phyloP scores from a whole-genome alignment of 2,329 filamentous ascomycete species.

The Penicillium verrucosum region DNA sequence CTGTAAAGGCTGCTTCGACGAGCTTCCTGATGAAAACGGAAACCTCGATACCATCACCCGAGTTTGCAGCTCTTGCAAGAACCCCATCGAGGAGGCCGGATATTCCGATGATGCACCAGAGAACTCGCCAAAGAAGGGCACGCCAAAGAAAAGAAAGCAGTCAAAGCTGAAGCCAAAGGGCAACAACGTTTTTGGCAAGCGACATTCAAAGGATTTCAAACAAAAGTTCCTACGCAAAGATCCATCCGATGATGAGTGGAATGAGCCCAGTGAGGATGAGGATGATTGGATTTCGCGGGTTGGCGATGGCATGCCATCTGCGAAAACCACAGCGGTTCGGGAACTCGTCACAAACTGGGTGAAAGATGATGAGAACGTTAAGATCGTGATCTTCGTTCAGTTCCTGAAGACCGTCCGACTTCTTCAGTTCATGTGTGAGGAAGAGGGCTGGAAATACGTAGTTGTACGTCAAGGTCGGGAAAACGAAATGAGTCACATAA shows the following conservation, averaged over 20 bases:
- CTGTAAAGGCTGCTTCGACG: conserved; percentile 49
- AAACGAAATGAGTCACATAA: not conserved
- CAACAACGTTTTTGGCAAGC: not conserved
- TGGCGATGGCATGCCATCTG: conserved; percentile 26
- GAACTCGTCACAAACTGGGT: not conserved
- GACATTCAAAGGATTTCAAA: not conserved
- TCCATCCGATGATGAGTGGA: conserved; percentile 1
- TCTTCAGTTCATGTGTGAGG: conserved; percentile 48
- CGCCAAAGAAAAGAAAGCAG: not conserved
- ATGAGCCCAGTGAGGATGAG: conserved; percentile 22
- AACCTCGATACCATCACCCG: conserved; percentile 27
- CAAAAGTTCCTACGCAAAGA: not conserved
- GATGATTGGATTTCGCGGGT: conserved; percentile 28
- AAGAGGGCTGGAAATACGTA: conserved; percentile 32
- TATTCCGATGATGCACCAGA: not conserved
- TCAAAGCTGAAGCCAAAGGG: not conserved
- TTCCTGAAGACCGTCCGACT: conserved; percentile 55
- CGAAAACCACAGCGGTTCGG: not conserved
- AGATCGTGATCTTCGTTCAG: conserved; percentile 61
- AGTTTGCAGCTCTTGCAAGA: conserved; percentile 21
- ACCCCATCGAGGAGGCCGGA: conserved; percentile 5
- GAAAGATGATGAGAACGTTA: conserved; percentile 45
- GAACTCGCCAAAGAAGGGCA: not conserved
- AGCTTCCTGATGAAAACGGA: conserved; percentile 6
- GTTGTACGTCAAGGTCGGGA: not conserved